Evolutionary conservation across 148 eudicot genomes (phyloP), one percentile per base, ranked within the genome.

Genomic region (Fagopyrum esculentum): DNA sequence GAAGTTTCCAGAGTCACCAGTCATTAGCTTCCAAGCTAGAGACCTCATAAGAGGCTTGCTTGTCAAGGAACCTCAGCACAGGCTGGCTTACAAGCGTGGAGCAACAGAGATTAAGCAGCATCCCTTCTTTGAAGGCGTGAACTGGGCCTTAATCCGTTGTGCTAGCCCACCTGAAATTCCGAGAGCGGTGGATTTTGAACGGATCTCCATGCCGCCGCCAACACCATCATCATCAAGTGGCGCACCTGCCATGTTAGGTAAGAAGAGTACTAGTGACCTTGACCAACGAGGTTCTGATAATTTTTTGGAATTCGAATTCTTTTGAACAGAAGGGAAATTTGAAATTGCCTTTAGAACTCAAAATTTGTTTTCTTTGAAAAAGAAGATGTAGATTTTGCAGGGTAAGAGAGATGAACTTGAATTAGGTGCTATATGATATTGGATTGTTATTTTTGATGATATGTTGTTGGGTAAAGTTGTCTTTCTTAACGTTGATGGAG

Each of bases 101-200:
- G 98, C 98, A 48, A 89, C 98, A 0, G 98, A 93, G 81, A 89
- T 93, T 45, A 93, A 91, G 75, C 98, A 93, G 63, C 98, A 93
- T 70, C 93, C 98, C 0, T 93, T 93, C 87, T 93, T 93, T 7
- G 97, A 91, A 80, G 98, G 98, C 15, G 93, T 93, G 8, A 93
- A 93, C 57, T 93, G 98, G 98, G 97, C 98, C 11, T 79, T 93
- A 78, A 93, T 93, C 75, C 86, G 98, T n/a, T 91, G 98, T 64
- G 91, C 97, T 3, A 91, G 91, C 80, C 98, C 98, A 0, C 98
- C 98, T 0, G 95, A 89, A 74, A 79, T 93, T 77, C 98, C 98
- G 0, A 88, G 85, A 69, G 92, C 97, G 0, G 86, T 87, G 17
- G 97, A 93, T 69, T 77, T 86, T 17, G 91, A 88, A 72, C 79